phyloP scores from a whole-genome alignment of 1,284 basidiomycete genomes.

The Xerocomus amazonicus region DNA sequence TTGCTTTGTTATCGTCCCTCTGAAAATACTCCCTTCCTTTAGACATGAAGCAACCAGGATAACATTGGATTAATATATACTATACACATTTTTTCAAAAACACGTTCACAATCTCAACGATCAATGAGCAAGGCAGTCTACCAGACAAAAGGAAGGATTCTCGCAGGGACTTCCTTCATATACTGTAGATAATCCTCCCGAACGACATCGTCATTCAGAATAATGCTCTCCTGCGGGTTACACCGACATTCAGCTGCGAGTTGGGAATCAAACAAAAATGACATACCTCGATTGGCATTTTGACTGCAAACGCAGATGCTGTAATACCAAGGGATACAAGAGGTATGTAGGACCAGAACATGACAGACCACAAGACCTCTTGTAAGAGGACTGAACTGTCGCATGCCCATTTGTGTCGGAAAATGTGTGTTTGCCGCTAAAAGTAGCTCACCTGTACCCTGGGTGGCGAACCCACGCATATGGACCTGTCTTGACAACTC shows the following conservation, averaged over 20 bases:
- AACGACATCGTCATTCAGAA: conserved; percentile 13
- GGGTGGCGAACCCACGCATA: conserved; percentile 35
- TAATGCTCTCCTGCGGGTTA: conserved; percentile 13
- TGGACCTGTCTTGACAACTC: conserved; percentile 31
- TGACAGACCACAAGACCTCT: conserved; percentile 20
- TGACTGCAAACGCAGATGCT: conserved; percentile 25
- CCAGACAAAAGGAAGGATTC: conserved; percentile 35
- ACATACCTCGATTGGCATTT: conserved; percentile 33
- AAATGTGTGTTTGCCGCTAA: too few relatives aligned
- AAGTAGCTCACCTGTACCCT: conserved; percentile 17
- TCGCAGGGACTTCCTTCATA: conserved; percentile 30
- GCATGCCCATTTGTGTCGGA: neutral
- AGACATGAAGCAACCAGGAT: too few relatives aligned
- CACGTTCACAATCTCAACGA: too few relatives aligned
- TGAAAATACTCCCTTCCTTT: too few relatives aligned
- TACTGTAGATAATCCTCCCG: conserved; percentile 30
- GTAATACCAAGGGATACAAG: conserved; percentile 22
- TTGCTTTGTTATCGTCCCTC: too few relatives aligned
- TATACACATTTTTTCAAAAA: too few relatives aligned
- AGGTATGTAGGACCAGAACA: conserved; percentile 34
- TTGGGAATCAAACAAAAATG: neutral
- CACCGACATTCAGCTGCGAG: neutral
- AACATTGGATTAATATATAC: too few relatives aligned
- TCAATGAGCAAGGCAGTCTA: conserved; percentile 10
- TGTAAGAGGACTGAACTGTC: conserved; percentile 25